Evolutionary conservation across 768 basidiomycete genomes (phyloP), one percentile per base, ranked within the genome.

Genomic region (Amanita polypyramis): DNA sequence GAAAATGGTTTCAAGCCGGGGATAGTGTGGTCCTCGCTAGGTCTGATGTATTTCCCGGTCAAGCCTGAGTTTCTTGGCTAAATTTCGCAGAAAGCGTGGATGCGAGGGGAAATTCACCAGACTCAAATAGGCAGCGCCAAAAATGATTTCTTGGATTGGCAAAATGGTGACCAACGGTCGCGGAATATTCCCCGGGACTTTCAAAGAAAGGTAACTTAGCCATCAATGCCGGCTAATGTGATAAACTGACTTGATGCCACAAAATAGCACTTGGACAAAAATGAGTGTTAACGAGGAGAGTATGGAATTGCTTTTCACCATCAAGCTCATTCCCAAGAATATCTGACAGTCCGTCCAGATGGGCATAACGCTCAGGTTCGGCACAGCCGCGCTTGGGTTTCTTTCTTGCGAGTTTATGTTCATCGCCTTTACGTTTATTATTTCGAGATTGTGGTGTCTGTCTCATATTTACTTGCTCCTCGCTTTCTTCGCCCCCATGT

Each of bases 81-180:
- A 6, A 49, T 35, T 20, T 33, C 38, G 8, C 14, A 32, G 45
- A 6, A 39, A 23, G 25, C 6, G 23, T 5, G 23, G 14, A 19
- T 15, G 5, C 25, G 25, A 27, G 5, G 20, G 32, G 20, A n/a
- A 20, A 54, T 59, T 27, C 53, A 78, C 87, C 82, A 38, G 85
- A 80, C 36, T 69, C 68, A 54, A 84, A 69, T 0, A 93, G 67
- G 51, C 84, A 85, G 37, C 63, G 67, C 84, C 85, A 91, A 61
- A 91, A 91, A 53, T 89, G 86, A 56, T 93, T 92, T 2, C 80
- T 80, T 0, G 80, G 80, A 56, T 84, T 77, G 1, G 80, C 84
- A 55, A 80, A 93, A 59, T 92, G 88, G 60, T 87, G 84, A 0
- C 89, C 89, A 2, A 70, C 68, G 49, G 70, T 69, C 0, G 84